Percentiles rank a stretch among this genome's conserved stretches.
These are phyloP conservation scores for Hymenoscyphus linearis DNA, from an alignment of 2,329 filamentous ascomycete genomes.

Conservation along the genomic window DNA sequence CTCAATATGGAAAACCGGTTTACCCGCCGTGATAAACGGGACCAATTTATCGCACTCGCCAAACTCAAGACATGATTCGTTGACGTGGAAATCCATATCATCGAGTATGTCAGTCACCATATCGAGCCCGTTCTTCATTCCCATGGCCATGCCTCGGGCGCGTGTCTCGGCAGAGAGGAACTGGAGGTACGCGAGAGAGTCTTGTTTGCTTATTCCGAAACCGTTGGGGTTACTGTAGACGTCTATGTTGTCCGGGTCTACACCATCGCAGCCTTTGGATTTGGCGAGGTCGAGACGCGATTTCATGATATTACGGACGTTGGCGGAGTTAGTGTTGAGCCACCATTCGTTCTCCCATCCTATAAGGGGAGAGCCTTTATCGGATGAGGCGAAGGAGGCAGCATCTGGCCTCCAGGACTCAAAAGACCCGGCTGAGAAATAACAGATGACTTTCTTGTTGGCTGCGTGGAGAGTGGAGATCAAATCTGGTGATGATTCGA, in stretches of 20 bases:
- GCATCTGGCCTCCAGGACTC: conserved; percentile 56
- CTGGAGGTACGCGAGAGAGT: conserved; percentile 53
- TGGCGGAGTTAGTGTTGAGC: conserved; percentile 51
- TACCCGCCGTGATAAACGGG: conserved; percentile 6
- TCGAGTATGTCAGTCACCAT: conserved; percentile 47
- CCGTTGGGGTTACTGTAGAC: conserved; percentile 50
- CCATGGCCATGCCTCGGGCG: conserved; percentile 51
- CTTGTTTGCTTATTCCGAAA: conserved; percentile 48
- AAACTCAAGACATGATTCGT: conserved; percentile 65
- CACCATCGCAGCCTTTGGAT: conserved; percentile 58
- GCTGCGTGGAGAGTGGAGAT: conserved; percentile 42
- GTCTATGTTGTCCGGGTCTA: conserved; percentile 67
- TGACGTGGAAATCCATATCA: conserved; percentile 60
- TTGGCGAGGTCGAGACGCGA: conserved; percentile 41
- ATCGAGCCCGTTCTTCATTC: conserved; percentile 62
- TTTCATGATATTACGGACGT: conserved; percentile 35
- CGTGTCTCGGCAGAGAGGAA: conserved; percentile 54
- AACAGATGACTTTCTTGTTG: conserved; percentile 62
- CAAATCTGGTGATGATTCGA: conserved; percentile 40
- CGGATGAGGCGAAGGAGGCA: conserved; percentile 45
- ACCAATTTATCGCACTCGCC: conserved; percentile 44
- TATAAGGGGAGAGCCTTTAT: conserved; percentile 52
- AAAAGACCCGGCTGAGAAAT: conserved; percentile 66
- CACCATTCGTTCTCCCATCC: conserved; percentile 64
- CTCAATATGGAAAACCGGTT: conserved; percentile 71